Percentiles rank a stretch among this genome's conserved stretches.
These are phyloP conservation scores for Guyanaporus albipodus DNA, from an alignment of 768 basidiomycete species.

Conservation along the genomic window DNA sequence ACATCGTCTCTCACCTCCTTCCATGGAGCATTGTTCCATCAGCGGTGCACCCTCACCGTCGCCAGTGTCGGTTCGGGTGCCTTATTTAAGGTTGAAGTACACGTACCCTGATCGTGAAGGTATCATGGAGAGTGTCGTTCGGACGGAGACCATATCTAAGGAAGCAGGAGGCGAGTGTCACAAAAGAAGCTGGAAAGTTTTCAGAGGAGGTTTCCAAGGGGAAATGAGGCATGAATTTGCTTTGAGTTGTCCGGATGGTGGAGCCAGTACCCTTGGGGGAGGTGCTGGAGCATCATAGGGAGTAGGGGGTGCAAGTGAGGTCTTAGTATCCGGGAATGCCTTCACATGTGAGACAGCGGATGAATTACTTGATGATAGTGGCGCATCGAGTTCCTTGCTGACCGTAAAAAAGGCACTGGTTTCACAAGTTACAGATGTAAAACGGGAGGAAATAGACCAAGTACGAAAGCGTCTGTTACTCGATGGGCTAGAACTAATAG, in stretches of 20 bases:
- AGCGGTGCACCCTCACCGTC: background rate
- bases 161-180: background rate
- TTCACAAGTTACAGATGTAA: background rate
- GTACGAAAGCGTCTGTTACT: background rate
- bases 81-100: background rate
- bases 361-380: background rate
- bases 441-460: background rate
- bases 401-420: background rate
- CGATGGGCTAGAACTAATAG: background rate
- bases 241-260: background rate
- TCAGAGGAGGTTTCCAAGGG: background rate
- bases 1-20: slow-evolving; percentile 8
- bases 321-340: background rate
- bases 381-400: background rate
- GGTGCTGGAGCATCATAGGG: background rate
- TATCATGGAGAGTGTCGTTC: background rate
- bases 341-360: background rate
- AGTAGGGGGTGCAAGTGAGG: too few species aligned
- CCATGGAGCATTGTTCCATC: background rate
- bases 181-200: background rate
- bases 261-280: background rate
- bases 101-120: background rate
- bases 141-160: background rate
- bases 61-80: background rate
- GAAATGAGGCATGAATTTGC: background rate